Percentiles rank a stretch among this genome's conserved stretches.
phyloP scores from a whole-genome alignment of 73 alveolate species.

The Symbiodinium pilosum region DNA sequence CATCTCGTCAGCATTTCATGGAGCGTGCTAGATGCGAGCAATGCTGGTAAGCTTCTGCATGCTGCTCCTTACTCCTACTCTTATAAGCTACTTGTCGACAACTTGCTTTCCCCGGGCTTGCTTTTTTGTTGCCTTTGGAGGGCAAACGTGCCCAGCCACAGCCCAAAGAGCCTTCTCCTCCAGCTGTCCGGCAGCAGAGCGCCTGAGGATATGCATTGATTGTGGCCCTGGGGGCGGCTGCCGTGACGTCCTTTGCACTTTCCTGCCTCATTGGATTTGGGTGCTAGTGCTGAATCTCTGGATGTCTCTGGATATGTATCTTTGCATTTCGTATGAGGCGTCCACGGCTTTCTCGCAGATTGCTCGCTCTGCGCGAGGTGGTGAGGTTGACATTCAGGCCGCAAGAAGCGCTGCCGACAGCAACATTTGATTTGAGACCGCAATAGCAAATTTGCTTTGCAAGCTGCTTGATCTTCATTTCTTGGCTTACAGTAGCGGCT shows the following conservation, averaged over 20 bases:
- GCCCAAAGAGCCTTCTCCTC: background rate
- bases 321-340: background rate
- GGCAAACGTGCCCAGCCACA: too few species aligned
- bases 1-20: too few species aligned
- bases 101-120: background rate
- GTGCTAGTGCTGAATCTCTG: background rate
- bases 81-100: background rate
- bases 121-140: background rate
- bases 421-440: too few species aligned
- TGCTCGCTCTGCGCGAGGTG: background rate
- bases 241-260: background rate
- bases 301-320: too few species aligned
- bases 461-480: background rate
- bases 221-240: background rate
- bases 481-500: background rate
- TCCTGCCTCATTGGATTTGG: background rate
- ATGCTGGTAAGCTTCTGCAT: too few species aligned
- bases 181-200: background rate
- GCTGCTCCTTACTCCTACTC: too few species aligned
- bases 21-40: too few species aligned
- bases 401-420: too few species aligned
- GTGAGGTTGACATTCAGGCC: background rate
- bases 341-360: constrained; percentile 9
- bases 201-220: background rate
- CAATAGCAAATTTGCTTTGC: too few species aligned